Conservation (phyloP, 2,329 filamentous ascomycete species). For the Chaetomiaceae sp. region DNA sequence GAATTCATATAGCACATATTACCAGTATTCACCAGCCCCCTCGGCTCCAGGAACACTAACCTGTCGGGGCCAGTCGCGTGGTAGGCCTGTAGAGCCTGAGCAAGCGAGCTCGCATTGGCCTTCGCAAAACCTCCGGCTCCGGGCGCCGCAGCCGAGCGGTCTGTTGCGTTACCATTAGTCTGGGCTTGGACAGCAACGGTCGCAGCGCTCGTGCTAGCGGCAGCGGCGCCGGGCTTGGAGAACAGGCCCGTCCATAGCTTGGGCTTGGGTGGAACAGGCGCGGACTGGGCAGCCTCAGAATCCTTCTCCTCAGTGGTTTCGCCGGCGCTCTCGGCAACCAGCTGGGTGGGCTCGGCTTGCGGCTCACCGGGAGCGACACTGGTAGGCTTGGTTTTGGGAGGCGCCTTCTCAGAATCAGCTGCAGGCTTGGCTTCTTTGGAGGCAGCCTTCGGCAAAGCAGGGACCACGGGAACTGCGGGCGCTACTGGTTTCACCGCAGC, state of each 20-base stretch:
- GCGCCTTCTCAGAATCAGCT: slow-evolving; percentile 21
- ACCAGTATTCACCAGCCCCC: slow-evolving; percentile 91
- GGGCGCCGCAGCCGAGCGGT: slow-evolving; percentile 23
- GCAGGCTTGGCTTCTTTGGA: slow-evolving; percentile 31
- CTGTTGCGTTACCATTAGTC: slow-evolving; percentile 26
- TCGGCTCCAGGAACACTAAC: slow-evolving; percentile 81
- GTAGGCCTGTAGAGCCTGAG: slow-evolving; percentile 72
- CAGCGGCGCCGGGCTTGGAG: slow-evolving; percentile 26
- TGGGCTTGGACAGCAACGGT: slow-evolving; percentile 22
- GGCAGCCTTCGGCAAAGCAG: slow-evolving; percentile 41
- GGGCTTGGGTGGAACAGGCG: slow-evolving; percentile 34
- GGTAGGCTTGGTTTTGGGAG: slow-evolving; percentile 25
- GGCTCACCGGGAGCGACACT: slow-evolving; percentile 15
- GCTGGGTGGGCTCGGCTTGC: not conserved
- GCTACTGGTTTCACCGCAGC: slow-evolving; percentile 30
- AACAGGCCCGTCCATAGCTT: slow-evolving; percentile 40
- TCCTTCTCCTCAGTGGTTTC: slow-evolving; percentile 26
- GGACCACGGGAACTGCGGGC: slow-evolving; percentile 45
- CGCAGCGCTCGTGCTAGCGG: slow-evolving; percentile 25
- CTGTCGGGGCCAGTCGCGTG: slow-evolving; percentile 61
- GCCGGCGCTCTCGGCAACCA: slow-evolving; percentile 2
- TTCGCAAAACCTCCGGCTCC: slow-evolving; percentile 39
- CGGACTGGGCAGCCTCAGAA: slow-evolving; percentile 26
- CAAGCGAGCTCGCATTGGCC: slow-evolving; percentile 56
- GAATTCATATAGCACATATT: slow-evolving; percentile 99